Evolutionary conservation across 2,329 filamentous ascomycete species (phyloP).

Genomic region (Fusarium ambrosium): DNA sequence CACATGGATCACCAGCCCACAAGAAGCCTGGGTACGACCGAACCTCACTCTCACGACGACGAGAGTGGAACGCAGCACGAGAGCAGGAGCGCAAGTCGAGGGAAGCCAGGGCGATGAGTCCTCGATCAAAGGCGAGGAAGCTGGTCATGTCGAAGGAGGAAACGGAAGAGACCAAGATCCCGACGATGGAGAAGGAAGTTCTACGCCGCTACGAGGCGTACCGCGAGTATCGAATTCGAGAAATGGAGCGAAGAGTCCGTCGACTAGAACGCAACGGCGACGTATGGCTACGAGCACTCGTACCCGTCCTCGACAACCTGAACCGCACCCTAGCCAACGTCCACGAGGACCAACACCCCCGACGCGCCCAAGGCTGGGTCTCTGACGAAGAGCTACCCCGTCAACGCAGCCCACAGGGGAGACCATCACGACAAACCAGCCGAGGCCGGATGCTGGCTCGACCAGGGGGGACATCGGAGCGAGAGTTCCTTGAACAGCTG

Average conservation of each 20-base stretch:
- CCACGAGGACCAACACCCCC: constrained; percentile 21
- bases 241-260: constrained; percentile 62
- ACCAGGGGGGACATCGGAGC: constrained; percentile 46
- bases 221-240: constrained; percentile 58
- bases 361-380: constrained; percentile 46
- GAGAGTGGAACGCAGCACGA: constrained; percentile 52
- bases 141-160: constrained; percentile 41
- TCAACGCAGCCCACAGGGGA: constrained; percentile 18
- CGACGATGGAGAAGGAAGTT: constrained; percentile 52
- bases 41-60: constrained; percentile 50
- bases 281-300: constrained; percentile 59
- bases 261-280: constrained; percentile 63
- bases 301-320: constrained; percentile 61
- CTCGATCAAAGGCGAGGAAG: constrained; percentile 39
- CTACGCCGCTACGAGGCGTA: constrained; percentile 57
- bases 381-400: constrained; percentile 50
- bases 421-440: constrained; percentile 25
- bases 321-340: constrained; percentile 52
- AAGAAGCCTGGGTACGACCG: constrained; percentile 44
- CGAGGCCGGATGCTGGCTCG: constrained; percentile 41
- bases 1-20: constrained; percentile 46
- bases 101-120: constrained; percentile 36
- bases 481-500: constrained; percentile 49
- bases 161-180: constrained; percentile 38
- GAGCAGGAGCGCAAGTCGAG: constrained; percentile 45